A percentile compares a stretch with the other conserved stretches of the same genome.
Conservation (phyloP, 192 early-diverging fungal species). For the Coemansia sp. region DNA sequence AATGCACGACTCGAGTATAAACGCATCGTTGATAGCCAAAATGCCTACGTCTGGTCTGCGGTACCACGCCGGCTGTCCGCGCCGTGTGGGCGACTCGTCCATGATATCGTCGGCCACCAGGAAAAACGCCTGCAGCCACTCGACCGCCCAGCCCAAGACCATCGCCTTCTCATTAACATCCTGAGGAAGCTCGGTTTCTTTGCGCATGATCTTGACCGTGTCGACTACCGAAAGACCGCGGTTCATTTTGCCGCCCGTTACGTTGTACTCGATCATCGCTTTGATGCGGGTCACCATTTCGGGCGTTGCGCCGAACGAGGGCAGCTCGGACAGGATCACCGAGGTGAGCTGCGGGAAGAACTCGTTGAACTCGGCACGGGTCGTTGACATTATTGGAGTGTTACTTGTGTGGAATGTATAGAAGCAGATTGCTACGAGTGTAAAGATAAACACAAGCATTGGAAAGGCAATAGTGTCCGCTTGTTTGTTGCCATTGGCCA, state of each 20-base stretch:
- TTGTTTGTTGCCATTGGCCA: too few relatives aligned
- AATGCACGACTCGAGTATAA: slow-evolving; percentile 89
- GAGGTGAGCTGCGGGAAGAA: slow-evolving; percentile 71
- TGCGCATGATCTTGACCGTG: slow-evolving; percentile 76
- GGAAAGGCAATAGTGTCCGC: too few relatives aligned
- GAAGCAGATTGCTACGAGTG: too few relatives aligned
- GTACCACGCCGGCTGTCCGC: slow-evolving; percentile 98
- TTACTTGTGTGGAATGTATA: too few relatives aligned
- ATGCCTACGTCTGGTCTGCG: slow-evolving; percentile 75
- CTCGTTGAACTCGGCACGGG: slow-evolving; percentile 61
- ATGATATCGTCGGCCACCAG: slow-evolving; percentile 98
- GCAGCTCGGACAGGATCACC: slow-evolving; percentile 73
- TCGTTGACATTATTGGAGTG: slow-evolving; percentile 28
- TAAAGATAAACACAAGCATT: too few relatives aligned
- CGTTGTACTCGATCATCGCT: slow-evolving; percentile 63
- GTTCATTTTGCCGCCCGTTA: slow-evolving; percentile 90
- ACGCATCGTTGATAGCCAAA: slow-evolving; percentile 94
- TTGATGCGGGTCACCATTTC: slow-evolving; percentile 67
- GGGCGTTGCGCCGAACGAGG: slow-evolving; percentile 64
- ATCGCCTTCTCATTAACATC: slow-evolving; percentile 85
- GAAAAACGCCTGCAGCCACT: slow-evolving; percentile 98
- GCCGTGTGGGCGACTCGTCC: slow-evolving; percentile 92
- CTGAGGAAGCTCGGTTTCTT: slow-evolving; percentile 61
- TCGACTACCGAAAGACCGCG: slow-evolving; percentile 94
- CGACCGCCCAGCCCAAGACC: slow-evolving; percentile 92